phyloP scores from a whole-genome alignment of 257 asterid genomes.

The Solanum chaucha region DNA sequence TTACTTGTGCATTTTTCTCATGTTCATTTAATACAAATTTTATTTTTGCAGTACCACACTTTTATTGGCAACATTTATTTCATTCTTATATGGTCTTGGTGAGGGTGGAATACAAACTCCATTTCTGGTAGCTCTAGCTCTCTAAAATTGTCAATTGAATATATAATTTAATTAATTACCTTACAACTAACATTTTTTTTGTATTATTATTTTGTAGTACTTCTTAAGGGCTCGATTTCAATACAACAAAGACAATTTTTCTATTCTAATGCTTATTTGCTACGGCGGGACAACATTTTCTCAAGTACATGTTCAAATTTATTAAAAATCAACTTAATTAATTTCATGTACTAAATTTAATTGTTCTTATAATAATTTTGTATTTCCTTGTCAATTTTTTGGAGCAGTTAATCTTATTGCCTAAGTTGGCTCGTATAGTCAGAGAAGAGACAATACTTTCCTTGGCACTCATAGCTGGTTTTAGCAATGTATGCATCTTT shows the following conservation, averaged over 20 bases:
- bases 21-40: not conserved
- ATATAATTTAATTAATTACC: not conserved
- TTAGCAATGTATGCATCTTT: not conserved
- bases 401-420: not conserved
- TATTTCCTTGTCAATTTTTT: not conserved
- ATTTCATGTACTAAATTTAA: not conserved
- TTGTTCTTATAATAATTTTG: not conserved
- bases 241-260: slow-evolving; percentile 47
- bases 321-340: not conserved
- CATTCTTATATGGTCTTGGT: slow-evolving; percentile 55
- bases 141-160: not conserved
- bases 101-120: slow-evolving; percentile 50
- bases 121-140: slow-evolving; percentile 30
- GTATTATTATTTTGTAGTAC: slow-evolving; percentile 30
- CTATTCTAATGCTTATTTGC: slow-evolving; percentile 46
- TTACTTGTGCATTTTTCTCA: not conserved
- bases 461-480: slow-evolving; percentile 1
- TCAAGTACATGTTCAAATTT: slow-evolving; percentile 13
- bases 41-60: slow-evolving; percentile 32
- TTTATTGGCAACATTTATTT: slow-evolving; percentile 36
- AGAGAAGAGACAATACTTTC: slow-evolving; percentile 10
- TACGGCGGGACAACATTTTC: slow-evolving; percentile 46
- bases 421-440: not conserved
- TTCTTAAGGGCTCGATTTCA: slow-evolving; percentile 53
- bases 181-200: not conserved